Conservation (phyloP, 495 filamentous ascomycete species). For the Penicillium canescens region DNA sequence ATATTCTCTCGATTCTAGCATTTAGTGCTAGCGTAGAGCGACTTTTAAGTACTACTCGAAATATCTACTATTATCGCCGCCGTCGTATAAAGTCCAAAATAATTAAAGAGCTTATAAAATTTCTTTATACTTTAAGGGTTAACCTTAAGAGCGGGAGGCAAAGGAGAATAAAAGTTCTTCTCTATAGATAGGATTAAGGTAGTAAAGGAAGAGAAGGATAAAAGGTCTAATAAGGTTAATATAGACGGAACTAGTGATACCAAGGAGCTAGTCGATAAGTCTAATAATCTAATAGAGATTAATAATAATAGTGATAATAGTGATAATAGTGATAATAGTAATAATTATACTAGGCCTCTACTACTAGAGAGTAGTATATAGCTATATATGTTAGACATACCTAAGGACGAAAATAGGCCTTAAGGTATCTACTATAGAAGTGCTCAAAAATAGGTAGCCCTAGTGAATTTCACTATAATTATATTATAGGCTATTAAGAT, state of each 20-base stretch:
- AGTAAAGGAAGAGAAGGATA: neutral
- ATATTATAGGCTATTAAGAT: no score
- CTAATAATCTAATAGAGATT: neutral
- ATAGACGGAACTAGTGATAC: neutral
- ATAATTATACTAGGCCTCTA: neutral
- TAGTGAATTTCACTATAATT: no score
- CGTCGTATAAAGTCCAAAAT: neutral
- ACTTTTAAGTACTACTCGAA: neutral
- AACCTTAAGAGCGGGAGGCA: neutral
- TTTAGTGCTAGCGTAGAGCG: neutral
- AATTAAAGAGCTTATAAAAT: constrained; percentile 1
- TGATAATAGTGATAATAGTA: neutral
- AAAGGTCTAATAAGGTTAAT: neutral
- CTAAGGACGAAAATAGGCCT: no score
- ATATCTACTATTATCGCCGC: neutral
- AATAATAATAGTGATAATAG: neutral
- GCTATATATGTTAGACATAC: neutral
- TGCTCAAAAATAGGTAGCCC: no score
- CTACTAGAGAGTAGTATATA: neutral
- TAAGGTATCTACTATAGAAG: no score
- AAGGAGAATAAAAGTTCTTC: constrained; percentile 1
- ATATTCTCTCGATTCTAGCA: neutral
- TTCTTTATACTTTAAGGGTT: constrained; percentile 2
- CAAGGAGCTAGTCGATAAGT: neutral
- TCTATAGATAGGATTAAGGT: neutral